A percentile compares a stretch with the other conserved stretches of the same genome.
Evolutionary conservation across 495 filamentous ascomycete genomes (phyloP).

Genomic region (Penicillium salamii): DNA sequence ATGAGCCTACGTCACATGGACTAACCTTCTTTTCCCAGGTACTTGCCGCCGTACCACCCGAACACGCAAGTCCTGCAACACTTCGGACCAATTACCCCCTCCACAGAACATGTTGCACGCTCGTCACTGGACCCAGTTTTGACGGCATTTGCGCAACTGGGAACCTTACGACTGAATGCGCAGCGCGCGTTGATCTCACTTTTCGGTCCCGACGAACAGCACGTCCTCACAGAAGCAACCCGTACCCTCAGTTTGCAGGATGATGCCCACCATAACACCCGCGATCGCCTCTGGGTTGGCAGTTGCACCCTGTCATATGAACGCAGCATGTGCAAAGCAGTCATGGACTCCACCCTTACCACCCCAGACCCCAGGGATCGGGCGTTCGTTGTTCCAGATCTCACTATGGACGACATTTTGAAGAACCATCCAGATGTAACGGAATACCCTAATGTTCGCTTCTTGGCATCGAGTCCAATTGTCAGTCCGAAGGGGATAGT

Average conservation of each 20-base stretch:
- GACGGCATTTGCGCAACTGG: conserved; percentile 61
- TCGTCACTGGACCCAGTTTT: conserved; percentile 51
- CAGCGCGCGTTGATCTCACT: conserved; percentile 55
- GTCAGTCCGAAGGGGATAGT: conserved; percentile 13
- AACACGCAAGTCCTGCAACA: conserved; percentile 10
- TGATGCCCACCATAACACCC: conserved; percentile 26
- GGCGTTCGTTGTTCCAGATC: conserved; percentile 15
- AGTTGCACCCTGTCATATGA: conserved; percentile 39
- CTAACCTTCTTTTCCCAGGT: conserved; percentile 14
- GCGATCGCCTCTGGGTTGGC: conserved; percentile 40
- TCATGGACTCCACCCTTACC: conserved; percentile 18
- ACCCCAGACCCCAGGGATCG: conserved; percentile 12
- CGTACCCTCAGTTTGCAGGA: conserved; percentile 45
- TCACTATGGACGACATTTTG: conserved; percentile 26
- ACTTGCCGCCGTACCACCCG: conserved; percentile 18
- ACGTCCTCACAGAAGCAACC: conserved; percentile 61
- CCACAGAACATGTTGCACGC: conserved; percentile 3
- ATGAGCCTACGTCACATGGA: not conserved
- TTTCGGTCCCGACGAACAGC: conserved; percentile 52
- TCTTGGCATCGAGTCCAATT: conserved; percentile 41
- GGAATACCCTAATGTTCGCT: conserved; percentile 47
- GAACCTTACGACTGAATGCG: conserved; percentile 48
- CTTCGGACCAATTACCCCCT: conserved; percentile 2
- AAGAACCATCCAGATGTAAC: conserved; percentile 15
- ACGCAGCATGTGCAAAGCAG: conserved; percentile 44